Evolutionary conservation across 2,329 filamentous ascomycete species (phyloP), one percentile per base, ranked within the genome.

Genomic region (Exutisphaerella laricina): DNA sequence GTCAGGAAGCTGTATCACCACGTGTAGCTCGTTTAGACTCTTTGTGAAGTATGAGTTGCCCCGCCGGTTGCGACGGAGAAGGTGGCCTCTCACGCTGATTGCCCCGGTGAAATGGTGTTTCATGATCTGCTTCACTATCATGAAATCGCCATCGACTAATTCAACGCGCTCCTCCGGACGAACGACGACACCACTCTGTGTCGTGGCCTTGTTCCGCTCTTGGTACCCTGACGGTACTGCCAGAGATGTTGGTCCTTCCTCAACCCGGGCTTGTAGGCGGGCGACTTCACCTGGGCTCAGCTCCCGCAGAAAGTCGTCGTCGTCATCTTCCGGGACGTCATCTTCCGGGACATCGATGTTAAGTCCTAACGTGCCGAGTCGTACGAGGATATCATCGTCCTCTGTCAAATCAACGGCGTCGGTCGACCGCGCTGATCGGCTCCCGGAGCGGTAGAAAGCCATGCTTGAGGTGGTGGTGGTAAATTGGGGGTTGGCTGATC

Each of bases 21-120:
- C 67, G 12, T 65, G 63, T 18, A 77, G 40, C 45, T 77, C 74
- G 29, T 74, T 58, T 10, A 2, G 9, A 7, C 21, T 14, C 10
- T 56, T 59, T 0, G 64, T 65, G 4, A 74, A 51, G 4, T 63
- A 58, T 0, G 61, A 64, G 2, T 58, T 46, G 10, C 67, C 48
- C 1, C 61, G 44, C 4, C 58, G 60, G 1, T 58, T 56, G n/a
- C 59, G 58, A 6, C 61, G 53, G 3, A 68, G 62, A 2, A 58
- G 62, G 2, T 62, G 53, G 2, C 71, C 70, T 28, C 58, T 54
- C 1, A 77, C 53, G 0, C 58, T 58, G 0, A 68, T 40, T 0
- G 52, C 49, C 0, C 39, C 49, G 0, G 34, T 33, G 12, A 28
- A 32, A 17, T 42, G 6, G 4, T 61, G 47, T 50, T 63, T 42